These are phyloP conservation scores for Aspergillus awamori DNA, from an alignment of 2,329 filamentous ascomycete genomes.

Conservation along the genomic window DNA sequence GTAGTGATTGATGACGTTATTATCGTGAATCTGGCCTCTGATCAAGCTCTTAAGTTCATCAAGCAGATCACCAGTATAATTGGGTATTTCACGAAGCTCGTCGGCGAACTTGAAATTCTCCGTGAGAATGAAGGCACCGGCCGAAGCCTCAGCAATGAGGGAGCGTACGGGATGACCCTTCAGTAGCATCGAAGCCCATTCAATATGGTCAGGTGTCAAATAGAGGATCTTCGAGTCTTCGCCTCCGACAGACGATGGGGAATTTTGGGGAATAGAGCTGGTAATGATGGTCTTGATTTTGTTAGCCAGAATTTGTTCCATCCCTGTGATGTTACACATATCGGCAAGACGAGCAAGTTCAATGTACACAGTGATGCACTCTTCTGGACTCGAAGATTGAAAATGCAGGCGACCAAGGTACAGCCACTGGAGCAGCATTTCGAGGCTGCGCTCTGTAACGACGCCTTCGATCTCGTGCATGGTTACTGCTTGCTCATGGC, in stretches of 20 bases:
- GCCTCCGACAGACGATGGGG: background rate
- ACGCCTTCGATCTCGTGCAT: slow-evolving; percentile 16
- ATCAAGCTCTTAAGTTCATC: too few species aligned
- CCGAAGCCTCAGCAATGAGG: background rate
- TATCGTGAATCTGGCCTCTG: too few species aligned
- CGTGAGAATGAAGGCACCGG: background rate
- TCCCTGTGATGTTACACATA: slow-evolving; percentile 12
- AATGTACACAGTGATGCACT: slow-evolving; percentile 15
- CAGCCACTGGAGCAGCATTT: slow-evolving; percentile 21
- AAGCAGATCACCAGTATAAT: too few species aligned
- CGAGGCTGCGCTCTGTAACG: slow-evolving; percentile 14
- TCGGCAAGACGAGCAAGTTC: slow-evolving; percentile 20
- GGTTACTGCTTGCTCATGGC: slow-evolving; percentile 4
- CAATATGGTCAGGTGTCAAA: background rate
- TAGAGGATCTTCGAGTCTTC: background rate
- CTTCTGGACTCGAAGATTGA: background rate
- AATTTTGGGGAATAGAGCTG: too few species aligned
- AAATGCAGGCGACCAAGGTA: slow-evolving; percentile 14
- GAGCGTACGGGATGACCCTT: background rate
- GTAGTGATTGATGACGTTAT: too few species aligned
- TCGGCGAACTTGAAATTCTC: too few species aligned
- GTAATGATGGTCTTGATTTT: background rate
- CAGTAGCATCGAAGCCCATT: background rate
- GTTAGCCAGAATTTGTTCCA: background rate
- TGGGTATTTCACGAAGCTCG: too few species aligned